These are phyloP conservation scores for Plasmodium coatneyi DNA, from an alignment of 169 alveolate species.

Conservation along the genomic window DNA sequence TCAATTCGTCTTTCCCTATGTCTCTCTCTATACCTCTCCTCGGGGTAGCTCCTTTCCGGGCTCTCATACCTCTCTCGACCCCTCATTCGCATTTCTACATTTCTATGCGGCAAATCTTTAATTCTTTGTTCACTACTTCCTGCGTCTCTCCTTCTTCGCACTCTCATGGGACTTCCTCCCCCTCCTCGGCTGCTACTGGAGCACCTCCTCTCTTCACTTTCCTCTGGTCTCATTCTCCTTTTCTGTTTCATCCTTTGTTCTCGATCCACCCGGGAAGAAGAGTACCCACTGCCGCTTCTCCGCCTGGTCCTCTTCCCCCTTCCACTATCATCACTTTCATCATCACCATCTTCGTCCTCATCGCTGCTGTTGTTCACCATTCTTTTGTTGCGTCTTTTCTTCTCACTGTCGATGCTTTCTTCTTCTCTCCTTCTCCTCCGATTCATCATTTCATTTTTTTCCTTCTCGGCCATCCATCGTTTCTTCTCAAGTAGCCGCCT, in stretches of 20 bases:
- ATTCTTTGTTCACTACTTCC: slow-evolving; percentile 15
- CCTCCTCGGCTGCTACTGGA: slow-evolving; percentile 5
- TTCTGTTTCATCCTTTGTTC: neutral
- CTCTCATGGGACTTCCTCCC: neutral
- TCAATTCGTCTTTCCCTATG: neutral
- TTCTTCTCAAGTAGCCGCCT: neutral
- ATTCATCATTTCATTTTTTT: neutral
- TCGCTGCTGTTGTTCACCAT: neutral
- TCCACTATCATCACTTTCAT: neutral
- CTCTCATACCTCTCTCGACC: slow-evolving; percentile 21
- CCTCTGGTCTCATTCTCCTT: neutral
- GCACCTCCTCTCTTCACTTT: neutral
- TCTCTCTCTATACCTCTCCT: neutral
- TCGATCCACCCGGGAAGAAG: neutral
- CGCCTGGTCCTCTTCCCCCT: neutral
- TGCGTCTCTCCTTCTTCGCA: neutral
- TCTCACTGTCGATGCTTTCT: neutral
- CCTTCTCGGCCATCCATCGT: neutral
- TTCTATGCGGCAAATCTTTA: neutral
- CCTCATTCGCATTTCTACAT: slow-evolving; percentile 49
- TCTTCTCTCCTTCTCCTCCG: neutral
- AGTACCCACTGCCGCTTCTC: slow-evolving; percentile 7
- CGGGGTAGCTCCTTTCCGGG: neutral
- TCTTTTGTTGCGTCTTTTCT: neutral
- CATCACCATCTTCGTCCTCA: neutral